Evolutionary conservation across 1,139 yeast species (phyloP).

Genomic region (Taphrina betulina): DNA sequence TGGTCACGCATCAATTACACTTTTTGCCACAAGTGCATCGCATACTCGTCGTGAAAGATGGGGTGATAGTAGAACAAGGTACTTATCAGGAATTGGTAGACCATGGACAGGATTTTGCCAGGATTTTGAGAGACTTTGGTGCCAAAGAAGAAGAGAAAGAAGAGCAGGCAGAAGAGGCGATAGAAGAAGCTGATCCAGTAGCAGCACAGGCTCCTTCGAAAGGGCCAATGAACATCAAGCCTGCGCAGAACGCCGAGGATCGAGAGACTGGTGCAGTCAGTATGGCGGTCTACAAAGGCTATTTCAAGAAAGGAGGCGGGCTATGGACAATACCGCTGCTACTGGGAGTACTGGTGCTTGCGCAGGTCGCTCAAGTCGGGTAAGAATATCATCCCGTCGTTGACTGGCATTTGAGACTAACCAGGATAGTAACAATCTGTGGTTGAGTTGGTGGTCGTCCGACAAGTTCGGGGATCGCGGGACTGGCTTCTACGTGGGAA

Average conservation of each 20-base stretch:
- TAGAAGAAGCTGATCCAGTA: conserved; percentile 32
- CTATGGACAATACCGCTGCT: conserved; percentile 53
- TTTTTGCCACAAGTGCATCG: conserved; percentile 67
- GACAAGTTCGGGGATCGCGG: conserved; percentile 52
- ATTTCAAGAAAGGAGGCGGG: conserved; percentile 57
- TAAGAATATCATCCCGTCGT: background rate
- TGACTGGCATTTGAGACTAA: background rate
- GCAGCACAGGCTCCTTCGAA: conserved; percentile 27
- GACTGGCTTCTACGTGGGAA: conserved; percentile 66
- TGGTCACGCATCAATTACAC: conserved; percentile 83
- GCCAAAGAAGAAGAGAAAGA: conserved; percentile 44
- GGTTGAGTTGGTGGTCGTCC: conserved; percentile 84
- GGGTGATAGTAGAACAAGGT: conserved; percentile 58
- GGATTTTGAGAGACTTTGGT: conserved; percentile 52
- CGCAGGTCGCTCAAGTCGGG: conserved; percentile 60
- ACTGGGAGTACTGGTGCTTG: conserved; percentile 47
- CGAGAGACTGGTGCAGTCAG: conserved; percentile 53
- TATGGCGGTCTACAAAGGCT: conserved; percentile 51
- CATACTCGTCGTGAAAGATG: conserved; percentile 66
- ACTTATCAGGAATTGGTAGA: conserved; percentile 54
- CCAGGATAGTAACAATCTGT: conserved; percentile 58
- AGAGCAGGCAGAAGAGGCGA: conserved; percentile 36
- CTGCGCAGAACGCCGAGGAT: conserved; percentile 49
- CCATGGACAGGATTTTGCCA: conserved; percentile 52
- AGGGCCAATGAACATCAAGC: conserved; percentile 33